These are phyloP conservation scores for Lachnellula subtilissima DNA, from an alignment of 2,329 filamentous ascomycete species.

Conservation along the genomic window DNA sequence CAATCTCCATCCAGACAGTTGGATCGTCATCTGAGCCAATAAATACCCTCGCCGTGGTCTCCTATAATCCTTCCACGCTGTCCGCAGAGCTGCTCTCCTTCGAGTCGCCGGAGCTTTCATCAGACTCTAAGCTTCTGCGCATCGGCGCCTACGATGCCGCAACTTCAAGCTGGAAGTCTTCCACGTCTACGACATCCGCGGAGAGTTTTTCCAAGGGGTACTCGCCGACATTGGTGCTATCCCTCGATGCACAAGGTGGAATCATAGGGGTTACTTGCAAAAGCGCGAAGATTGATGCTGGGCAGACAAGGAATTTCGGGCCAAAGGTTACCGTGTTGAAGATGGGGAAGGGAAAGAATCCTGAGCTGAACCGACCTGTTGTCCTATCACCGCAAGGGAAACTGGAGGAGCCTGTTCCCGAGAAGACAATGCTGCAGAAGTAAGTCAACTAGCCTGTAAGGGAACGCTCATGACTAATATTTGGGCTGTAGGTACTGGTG, in stretches of 20 bases:
- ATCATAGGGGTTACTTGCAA: constrained; percentile 48
- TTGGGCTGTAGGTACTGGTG: constrained; percentile 52
- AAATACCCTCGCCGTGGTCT: constrained; percentile 50
- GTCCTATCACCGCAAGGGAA: constrained; percentile 57
- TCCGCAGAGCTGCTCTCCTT: constrained; percentile 48
- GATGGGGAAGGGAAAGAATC: constrained; percentile 47
- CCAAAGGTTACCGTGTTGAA: constrained; percentile 51
- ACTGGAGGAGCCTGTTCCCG: constrained; percentile 48
- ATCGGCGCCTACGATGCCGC: constrained; percentile 52
- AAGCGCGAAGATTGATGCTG: constrained; percentile 58
- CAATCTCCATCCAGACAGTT: constrained; percentile 29
- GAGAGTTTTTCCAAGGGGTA: constrained; percentile 59
- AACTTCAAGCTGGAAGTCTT: constrained; percentile 45
- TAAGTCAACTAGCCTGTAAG: constrained; percentile 36
- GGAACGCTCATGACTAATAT: neutral
- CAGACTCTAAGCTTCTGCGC: constrained; percentile 45
- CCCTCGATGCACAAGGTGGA: constrained; percentile 41
- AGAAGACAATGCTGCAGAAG: constrained; percentile 66
- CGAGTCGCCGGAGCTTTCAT: constrained; percentile 50
- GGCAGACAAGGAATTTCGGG: constrained; percentile 60
- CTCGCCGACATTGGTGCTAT: constrained; percentile 51
- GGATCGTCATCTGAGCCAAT: constrained; percentile 37
- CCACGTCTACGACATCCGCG: constrained; percentile 50
- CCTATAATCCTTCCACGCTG: constrained; percentile 46
- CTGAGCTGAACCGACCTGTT: constrained; percentile 59